A percentile compares a stretch with the other conserved stretches of the same genome.
Evolutionary conservation across 2,329 filamentous ascomycete genomes (phyloP).

Genomic region (Botrytis sinoallii): DNA sequence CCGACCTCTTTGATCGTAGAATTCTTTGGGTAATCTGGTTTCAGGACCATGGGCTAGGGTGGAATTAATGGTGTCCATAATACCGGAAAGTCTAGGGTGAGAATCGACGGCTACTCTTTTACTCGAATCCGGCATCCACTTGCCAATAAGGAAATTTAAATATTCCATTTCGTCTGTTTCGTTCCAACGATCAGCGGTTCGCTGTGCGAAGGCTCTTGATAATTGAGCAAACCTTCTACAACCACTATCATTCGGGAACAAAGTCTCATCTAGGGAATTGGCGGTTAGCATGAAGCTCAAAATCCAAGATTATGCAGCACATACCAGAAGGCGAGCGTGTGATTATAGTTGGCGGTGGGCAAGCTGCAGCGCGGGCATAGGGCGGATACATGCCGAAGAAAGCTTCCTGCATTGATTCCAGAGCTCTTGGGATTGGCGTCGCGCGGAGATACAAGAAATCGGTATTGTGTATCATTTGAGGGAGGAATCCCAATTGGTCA

Average conservation of each 20-base stretch:
- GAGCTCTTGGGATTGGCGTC: slow-evolving; percentile 70
- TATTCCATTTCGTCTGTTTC: slow-evolving; percentile 77
- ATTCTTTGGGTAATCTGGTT: slow-evolving; percentile 76
- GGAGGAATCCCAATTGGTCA: slow-evolving; percentile 70
- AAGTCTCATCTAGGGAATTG: slow-evolving; percentile 59
- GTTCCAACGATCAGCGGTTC: slow-evolving; percentile 72
- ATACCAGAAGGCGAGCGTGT: slow-evolving; percentile 51
- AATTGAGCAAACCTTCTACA: slow-evolving; percentile 72
- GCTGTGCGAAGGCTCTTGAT: slow-evolving; percentile 66
- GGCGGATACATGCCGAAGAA: slow-evolving; percentile 73
- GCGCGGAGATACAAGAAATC: slow-evolving; percentile 70
- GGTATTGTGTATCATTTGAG: slow-evolving; percentile 50
- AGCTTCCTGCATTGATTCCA: slow-evolving; percentile 74
- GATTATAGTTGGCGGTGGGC: slow-evolving; percentile 64
- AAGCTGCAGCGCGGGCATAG: slow-evolving; percentile 46
- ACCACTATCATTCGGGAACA: slow-evolving; percentile 74
- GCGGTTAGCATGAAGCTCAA: not conserved
- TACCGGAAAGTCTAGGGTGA: slow-evolving; percentile 77
- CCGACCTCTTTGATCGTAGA: slow-evolving; percentile 75
- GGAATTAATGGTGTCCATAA: slow-evolving; percentile 92
- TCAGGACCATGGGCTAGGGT: slow-evolving; percentile 79
- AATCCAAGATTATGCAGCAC: not conserved
- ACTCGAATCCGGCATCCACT: slow-evolving; percentile 76
- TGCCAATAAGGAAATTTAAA: slow-evolving; percentile 71
- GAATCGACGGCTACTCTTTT: slow-evolving; percentile 76